Percentiles rank a stretch among this genome's conserved stretches.
phyloP scores from a whole-genome alignment of 768 basidiomycete species.

The Royoungia palumana region DNA sequence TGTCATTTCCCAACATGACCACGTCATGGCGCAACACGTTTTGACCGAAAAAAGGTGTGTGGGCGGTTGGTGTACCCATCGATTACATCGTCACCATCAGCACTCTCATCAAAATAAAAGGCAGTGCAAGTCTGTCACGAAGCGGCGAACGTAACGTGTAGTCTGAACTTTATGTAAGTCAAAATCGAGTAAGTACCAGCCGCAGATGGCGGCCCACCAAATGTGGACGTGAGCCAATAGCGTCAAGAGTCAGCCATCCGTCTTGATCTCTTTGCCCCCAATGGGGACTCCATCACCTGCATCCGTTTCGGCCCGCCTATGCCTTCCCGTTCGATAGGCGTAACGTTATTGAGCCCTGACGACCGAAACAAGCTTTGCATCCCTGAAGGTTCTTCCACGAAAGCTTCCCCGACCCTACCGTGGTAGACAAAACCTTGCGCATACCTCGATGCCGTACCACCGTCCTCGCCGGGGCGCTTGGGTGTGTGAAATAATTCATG shows the following conservation, averaged over 20 bases:
- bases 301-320: slow-evolving; percentile 17
- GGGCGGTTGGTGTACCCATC: no score
- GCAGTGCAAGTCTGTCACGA: no score
- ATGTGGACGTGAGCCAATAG: not conserved
- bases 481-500: slow-evolving; percentile 54
- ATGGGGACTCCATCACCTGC: slow-evolving; percentile 28
- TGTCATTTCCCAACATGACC: not conserved
- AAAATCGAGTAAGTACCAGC: no score
- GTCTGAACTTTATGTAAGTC: no score
- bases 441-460: slow-evolving; percentile 9
- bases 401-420: slow-evolving; percentile 18
- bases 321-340: slow-evolving; percentile 47
- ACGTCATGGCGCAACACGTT: no score
- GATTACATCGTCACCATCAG: no score
- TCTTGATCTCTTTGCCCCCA: slow-evolving; percentile 27
- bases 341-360: slow-evolving; percentile 41
- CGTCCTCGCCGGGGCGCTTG: slow-evolving; percentile 32
- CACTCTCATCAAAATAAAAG: no score
- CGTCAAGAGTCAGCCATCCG: slow-evolving; percentile 16
- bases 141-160: no score
- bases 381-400: slow-evolving; percentile 18
- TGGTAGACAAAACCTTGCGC: slow-evolving; percentile 8
- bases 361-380: slow-evolving; percentile 14
- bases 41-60: no score
- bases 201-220: not conserved